Percentiles rank a stretch among this genome's conserved stretches.
Evolutionary conservation across 805 yeast genomes (phyloP).

Genomic region (Diddensiella caesifluorescens): DNA sequence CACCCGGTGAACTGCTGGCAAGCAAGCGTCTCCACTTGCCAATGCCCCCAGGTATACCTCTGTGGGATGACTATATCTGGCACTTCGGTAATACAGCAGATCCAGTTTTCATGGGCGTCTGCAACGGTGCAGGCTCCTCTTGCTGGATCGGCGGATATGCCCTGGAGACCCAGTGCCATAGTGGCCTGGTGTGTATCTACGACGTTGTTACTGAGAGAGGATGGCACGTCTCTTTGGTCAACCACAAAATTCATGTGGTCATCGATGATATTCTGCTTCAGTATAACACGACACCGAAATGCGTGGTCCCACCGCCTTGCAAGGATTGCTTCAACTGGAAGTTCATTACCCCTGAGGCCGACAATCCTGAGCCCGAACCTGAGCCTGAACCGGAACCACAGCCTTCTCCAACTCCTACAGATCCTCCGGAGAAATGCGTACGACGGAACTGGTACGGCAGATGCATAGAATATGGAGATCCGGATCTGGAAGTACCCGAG

Average conservation of each 20-base stretch:
- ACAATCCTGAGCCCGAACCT: conserved; percentile 9
- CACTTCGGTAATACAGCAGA: conserved; percentile 97
- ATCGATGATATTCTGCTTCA: conserved; percentile 69
- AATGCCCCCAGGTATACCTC: conserved; percentile 83
- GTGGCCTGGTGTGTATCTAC: conserved; percentile 81
- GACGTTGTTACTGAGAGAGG: conserved; percentile 87
- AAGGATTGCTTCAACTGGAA: conserved; percentile 89
- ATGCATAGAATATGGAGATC: conserved; percentile 39
- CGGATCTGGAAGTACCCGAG: conserved; percentile 13
- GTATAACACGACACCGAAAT: conserved; percentile 73
- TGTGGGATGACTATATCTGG: conserved; percentile 77
- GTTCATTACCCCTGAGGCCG: conserved; percentile 38
- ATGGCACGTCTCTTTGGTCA: conserved; percentile 82
- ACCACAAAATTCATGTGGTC: conserved; percentile 87
- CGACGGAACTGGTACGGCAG: conserved; percentile 66
- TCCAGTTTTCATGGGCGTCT: conserved; percentile 93
- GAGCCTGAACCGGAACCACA: conserved; percentile 15
- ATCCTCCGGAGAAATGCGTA: conserved; percentile 39
- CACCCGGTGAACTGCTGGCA: conserved; percentile 89
- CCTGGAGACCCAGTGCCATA: conserved; percentile 92
- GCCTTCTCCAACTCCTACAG: conserved; percentile 5
- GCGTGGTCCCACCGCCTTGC: conserved; percentile 75
- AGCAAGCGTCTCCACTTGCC: conserved; percentile 83
- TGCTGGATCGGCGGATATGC: conserved; percentile 95
- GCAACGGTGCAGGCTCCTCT: conserved; percentile 86